Percentiles rank a stretch among this genome's conserved stretches.
Evolutionary conservation across 192 early-diverging fungal species (phyloP).

Genomic region (Coemansia sp.): DNA sequence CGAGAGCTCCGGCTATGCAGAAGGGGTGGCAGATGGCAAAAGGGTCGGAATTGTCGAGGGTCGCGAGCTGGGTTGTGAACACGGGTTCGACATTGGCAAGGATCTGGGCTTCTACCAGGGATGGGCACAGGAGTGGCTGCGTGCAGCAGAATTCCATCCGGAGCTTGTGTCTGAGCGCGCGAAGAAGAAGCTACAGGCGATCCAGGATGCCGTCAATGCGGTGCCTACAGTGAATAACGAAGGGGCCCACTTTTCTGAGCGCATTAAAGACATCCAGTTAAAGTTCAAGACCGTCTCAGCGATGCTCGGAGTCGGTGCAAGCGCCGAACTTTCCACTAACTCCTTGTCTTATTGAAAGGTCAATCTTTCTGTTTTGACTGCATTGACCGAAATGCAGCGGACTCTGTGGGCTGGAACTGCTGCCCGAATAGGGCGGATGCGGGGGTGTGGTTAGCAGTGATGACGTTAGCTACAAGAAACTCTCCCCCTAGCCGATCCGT

Average conservation of each 20-base stretch:
- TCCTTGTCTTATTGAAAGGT: slow-evolving; percentile 24
- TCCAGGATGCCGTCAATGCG: slow-evolving; percentile 19
- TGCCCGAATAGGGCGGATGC: neutral
- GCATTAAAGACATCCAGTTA: slow-evolving; percentile 31
- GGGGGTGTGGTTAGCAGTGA: neutral
- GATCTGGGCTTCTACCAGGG: slow-evolving; percentile 52
- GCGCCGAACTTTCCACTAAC: slow-evolving; percentile 36
- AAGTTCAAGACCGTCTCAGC: slow-evolving; percentile 46
- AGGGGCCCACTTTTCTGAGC: slow-evolving; percentile 37
- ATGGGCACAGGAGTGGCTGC: slow-evolving; percentile 49
- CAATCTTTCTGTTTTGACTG: neutral
- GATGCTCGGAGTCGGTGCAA: slow-evolving; percentile 30
- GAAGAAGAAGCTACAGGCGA: slow-evolving; percentile 32
- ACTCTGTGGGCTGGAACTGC: neutral
- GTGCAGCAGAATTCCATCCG: slow-evolving; percentile 17
- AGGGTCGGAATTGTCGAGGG: slow-evolving; percentile 30
- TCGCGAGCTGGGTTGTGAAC: slow-evolving; percentile 48
- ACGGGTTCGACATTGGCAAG: slow-evolving; percentile 40
- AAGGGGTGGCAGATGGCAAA: slow-evolving; percentile 35
- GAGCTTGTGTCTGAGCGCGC: slow-evolving; percentile 29
- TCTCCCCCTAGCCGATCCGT: neutral
- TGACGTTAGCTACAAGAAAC: neutral
- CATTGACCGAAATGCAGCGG: neutral
- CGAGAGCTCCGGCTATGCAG: slow-evolving; percentile 30
- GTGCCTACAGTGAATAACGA: slow-evolving; percentile 30